Percentiles rank a stretch among this genome's conserved stretches.
Evolutionary conservation across 208 protist genomes (phyloP).

Genomic region (Trypanosoma vivax): DNA sequence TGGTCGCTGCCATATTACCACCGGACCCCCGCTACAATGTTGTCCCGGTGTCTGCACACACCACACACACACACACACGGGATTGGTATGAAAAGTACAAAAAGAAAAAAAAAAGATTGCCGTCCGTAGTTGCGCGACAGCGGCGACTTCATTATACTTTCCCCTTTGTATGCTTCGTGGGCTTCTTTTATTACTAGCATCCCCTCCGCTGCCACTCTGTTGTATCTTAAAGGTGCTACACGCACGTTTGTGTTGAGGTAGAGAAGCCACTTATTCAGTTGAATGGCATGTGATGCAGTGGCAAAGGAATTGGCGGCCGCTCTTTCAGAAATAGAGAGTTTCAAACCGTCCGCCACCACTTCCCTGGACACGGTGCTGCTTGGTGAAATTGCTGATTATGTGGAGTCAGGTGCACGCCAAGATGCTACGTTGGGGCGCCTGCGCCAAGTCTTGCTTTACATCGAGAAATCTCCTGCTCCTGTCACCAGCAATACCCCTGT

Average conservation of each 20-base stretch:
- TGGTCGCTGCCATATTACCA: too few relatives aligned
- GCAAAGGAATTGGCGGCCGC: constrained; percentile 1
- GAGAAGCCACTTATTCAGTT: constrained; percentile 12
- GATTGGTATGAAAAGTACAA: background rate
- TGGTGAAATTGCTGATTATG: constrained; percentile 18
- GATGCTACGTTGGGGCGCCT: constrained; percentile 7
- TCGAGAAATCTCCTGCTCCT: background rate
- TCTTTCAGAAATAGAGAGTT: constrained; percentile 15
- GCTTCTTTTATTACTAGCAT: too few relatives aligned
- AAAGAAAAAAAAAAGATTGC: too few relatives aligned
- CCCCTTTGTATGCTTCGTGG: too few relatives aligned
- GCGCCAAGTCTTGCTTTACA: constrained; percentile 1
- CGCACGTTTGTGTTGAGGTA: background rate
- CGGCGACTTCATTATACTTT: too few relatives aligned
- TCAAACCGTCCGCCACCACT: background rate
- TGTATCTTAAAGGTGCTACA: too few relatives aligned
- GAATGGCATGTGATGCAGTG: constrained; percentile 9
- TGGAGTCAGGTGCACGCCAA: constrained; percentile 7
- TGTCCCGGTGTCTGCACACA: background rate
- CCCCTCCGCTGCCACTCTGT: too few relatives aligned
- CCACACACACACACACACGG: background rate
- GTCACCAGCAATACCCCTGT: background rate
- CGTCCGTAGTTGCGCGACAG: too few relatives aligned
- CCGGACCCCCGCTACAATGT: too few relatives aligned
- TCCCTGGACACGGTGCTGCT: constrained; percentile 8